Percentiles rank a stretch among this genome's conserved stretches.
Evolutionary conservation across 768 basidiomycete species (phyloP).

Genomic region (Agaricus blazei): DNA sequence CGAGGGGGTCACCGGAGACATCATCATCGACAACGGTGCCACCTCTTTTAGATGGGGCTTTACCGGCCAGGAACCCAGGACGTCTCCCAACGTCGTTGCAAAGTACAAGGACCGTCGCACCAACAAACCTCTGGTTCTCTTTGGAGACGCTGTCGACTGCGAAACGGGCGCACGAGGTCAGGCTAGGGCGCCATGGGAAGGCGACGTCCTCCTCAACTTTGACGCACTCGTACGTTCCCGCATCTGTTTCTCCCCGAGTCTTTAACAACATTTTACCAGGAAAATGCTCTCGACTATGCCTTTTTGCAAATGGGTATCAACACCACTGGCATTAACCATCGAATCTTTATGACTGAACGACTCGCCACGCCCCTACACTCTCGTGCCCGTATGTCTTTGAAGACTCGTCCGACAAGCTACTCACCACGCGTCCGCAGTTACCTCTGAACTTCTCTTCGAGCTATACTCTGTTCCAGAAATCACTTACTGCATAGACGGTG

Average conservation of each 20-base stretch:
- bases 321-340: constrained; percentile 71
- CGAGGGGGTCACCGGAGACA: constrained; percentile 46
- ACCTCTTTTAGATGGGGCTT: constrained; percentile 83
- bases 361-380: constrained; percentile 87
- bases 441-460: constrained; percentile 96
- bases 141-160: constrained; percentile 82
- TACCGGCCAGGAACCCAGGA: constrained; percentile 50
- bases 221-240: constrained; percentile 78
- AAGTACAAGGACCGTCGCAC: constrained; percentile 88
- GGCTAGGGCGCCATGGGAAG: constrained; percentile 85
- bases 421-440: constrained; percentile 45
- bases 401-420: constrained; percentile 2
- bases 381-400: constrained; percentile 58
- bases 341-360: constrained; percentile 91
- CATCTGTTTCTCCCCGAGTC: constrained; percentile 5
- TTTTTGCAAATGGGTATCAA: constrained; percentile 86
- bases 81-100: constrained; percentile 67
- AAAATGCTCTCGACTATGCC: constrained; percentile 90
- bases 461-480: constrained; percentile 82
- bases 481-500: constrained; percentile 82
- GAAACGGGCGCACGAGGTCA: constrained; percentile 82
- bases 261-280: constrained; percentile 49
- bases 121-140: constrained; percentile 78
- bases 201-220: constrained; percentile 86
- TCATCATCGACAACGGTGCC: constrained; percentile 89